These are phyloP conservation scores for Pisolithus orientalis DNA, from an alignment of 768 basidiomycete genomes.

Conservation along the genomic window DNA sequence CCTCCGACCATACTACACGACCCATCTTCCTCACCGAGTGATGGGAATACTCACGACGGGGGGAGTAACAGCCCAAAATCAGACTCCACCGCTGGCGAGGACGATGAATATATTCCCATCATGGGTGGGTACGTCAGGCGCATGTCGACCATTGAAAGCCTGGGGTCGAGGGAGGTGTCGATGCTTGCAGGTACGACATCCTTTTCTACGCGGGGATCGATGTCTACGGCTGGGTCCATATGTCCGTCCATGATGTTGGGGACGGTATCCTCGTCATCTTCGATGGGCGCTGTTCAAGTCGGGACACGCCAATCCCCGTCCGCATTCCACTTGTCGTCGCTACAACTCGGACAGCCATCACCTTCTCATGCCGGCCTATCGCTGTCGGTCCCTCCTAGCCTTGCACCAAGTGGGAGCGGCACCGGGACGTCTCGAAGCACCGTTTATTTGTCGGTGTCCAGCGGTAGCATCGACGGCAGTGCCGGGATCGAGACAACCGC, in stretches of 20 bases:
- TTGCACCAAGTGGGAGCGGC: neutral
- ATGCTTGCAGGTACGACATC: constrained; percentile 23
- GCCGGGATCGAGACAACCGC: too few relatives aligned
- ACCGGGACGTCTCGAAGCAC: constrained; percentile 15
- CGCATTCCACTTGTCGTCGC: neutral
- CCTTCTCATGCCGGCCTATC: neutral
- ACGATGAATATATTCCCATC: constrained; percentile 41
- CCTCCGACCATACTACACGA: neutral
- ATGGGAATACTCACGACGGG: constrained; percentile 1
- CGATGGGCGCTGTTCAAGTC: neutral
- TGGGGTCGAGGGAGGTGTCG: constrained; percentile 56
- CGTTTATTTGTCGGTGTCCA: constrained; percentile 21
- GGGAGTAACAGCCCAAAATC: neutral
- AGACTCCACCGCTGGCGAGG: neutral
- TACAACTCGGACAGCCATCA: neutral
- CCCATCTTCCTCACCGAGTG: neutral
- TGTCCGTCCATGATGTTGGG: constrained; percentile 13
- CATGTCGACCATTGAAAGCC: constrained; percentile 77
- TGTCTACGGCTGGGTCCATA: neutral
- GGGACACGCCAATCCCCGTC: neutral
- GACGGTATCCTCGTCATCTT: constrained; percentile 2
- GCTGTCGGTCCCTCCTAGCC: neutral
- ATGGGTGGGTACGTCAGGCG: constrained; percentile 61
- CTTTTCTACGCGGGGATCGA: constrained; percentile 18
- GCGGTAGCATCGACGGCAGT: constrained; percentile 6